These are phyloP conservation scores for Polytolypa hystricis DNA, from an alignment of 2,329 filamentous ascomycete genomes.

Conservation along the genomic window DNA sequence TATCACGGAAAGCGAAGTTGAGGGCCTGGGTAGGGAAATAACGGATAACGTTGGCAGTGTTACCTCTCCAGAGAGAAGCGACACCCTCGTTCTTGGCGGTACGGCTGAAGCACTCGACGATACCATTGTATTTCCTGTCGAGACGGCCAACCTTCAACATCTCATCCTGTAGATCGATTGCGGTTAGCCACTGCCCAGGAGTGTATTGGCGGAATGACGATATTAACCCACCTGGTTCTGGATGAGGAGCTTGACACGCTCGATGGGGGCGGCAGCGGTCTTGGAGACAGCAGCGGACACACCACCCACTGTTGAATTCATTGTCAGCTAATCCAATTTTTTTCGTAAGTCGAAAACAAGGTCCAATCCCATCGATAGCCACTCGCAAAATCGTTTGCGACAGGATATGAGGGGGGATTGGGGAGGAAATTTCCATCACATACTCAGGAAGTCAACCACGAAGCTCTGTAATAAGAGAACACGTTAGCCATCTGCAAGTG, in stretches of 20 bases:
- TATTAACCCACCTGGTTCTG: constrained; percentile 87
- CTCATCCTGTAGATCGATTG: constrained; percentile 63
- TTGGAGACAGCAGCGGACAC: constrained; percentile 99
- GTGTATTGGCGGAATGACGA: constrained; percentile 1
- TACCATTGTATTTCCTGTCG: constrained; percentile 91
- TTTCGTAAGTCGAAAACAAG: not conserved
- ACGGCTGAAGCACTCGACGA: constrained; percentile 88
- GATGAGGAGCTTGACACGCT: constrained; percentile 99
- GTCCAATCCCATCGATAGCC: not conserved
- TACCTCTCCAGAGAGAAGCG: constrained; percentile 95
- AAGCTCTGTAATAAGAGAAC: constrained; percentile 55
- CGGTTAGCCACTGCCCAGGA: constrained; percentile 2
- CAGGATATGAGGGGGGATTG: not conserved
- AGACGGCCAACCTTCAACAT: constrained; percentile 99
- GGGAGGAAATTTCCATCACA: constrained; percentile 36
- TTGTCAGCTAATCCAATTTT: not conserved
- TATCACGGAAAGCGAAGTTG: constrained; percentile 99
- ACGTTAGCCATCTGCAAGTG: constrained; percentile 18
- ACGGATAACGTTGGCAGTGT: constrained; percentile 99
- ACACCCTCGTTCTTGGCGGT: constrained; percentile 86
- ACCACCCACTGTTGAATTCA: constrained; percentile 74
- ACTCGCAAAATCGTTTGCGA: not conserved
- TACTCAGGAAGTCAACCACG: constrained; percentile 98
- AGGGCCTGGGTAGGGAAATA: constrained; percentile 99
- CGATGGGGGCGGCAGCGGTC: constrained; percentile 98